Evolutionary conservation across 768 basidiomycete genomes (phyloP), one percentile per base, ranked within the genome.

Genomic region (Xerocomellus intermedius): DNA sequence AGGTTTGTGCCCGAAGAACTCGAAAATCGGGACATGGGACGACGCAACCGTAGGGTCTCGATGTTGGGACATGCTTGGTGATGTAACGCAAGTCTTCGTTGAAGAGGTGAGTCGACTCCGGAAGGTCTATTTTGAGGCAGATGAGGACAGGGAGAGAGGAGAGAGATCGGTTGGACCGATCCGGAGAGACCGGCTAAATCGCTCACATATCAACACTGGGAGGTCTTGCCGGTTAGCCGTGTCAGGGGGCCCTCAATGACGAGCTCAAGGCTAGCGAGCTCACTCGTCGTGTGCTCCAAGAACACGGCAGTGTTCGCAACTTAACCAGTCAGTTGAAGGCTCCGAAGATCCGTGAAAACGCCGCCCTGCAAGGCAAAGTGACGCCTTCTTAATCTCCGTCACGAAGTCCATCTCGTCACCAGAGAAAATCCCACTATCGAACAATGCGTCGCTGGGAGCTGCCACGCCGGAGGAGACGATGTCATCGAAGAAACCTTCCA

Each of bases 241-340:
- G 64, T 84, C 83, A 24, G 87, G 87, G 16, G 89, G 87, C 89
- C 59, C 91, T n/a, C 89, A 60, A 91, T 85, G 67, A 85, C 76
- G 37, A 91, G 81, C 47, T 91, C 89, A 48, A 91, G 76, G 48
- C 81, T 79, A n/a, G 77, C 75, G 64, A 91, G 71, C n/a, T 80
- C 76, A 66, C 81, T 82, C 19, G 82, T 78, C 60, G 91, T 68
- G 63, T 89, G 86, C 61, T 79, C 82, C 60, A 91, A 69, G 75
- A 91, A 91, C 8, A 84, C 24, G 2, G 24, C 24, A 52, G 90
- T 82, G 68, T 84, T 87, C 7, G 81, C 77, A 9, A 82, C 82
- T 55, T 86, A 83, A 54, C 89, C 89, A 1, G 85, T 86, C 33
- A 91, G 76, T 33, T 84, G 82, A 39, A 91, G 75, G 57, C 75